Conservation (phyloP, 164 flowering plant genomes). For the Dillenia suffruticosa region DNA sequence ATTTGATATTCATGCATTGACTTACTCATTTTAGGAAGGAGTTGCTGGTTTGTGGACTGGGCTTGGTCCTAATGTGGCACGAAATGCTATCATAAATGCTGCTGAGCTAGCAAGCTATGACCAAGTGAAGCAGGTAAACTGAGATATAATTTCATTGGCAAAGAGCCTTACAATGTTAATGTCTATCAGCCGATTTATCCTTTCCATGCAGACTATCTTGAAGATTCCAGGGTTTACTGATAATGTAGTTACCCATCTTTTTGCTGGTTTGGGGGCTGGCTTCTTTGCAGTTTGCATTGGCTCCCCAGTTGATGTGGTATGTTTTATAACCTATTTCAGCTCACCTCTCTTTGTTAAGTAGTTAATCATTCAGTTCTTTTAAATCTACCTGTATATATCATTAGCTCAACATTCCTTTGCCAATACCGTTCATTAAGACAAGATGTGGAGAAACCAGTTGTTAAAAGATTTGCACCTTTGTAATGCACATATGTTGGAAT, state of each 20-base stretch:
- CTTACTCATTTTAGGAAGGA: constrained; percentile 63
- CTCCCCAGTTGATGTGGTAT: constrained; percentile 80
- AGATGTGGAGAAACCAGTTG: too few species aligned
- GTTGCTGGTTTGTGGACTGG: constrained; percentile 89
- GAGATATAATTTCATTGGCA: too few species aligned
- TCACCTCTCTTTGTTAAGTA: too few species aligned
- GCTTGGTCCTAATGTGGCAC: constrained; percentile 82
- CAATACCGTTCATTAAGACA: too few species aligned
- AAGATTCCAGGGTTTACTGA: constrained; percentile 92
- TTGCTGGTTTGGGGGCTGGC: constrained; percentile 72
- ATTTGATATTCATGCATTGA: too few species aligned
- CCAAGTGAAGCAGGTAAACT: constrained; percentile 80
- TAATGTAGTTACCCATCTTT: constrained; percentile 53
- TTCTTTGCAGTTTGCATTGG: constrained; percentile 75
- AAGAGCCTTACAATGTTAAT: neutral
- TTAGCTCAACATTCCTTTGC: too few species aligned
- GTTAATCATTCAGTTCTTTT: too few species aligned
- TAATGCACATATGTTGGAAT: too few species aligned
- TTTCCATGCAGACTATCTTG: constrained; percentile 68
- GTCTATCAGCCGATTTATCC: constrained; percentile 2
- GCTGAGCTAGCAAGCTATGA: constrained; percentile 98
- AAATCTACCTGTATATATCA: too few species aligned
- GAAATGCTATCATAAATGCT: constrained; percentile 96
- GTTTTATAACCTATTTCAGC: neutral
- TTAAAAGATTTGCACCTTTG: too few species aligned